Percentiles rank a stretch among this genome's conserved stretches.
Conservation (phyloP, 164 flowering plant species). For the Vitis riparia region DNA sequence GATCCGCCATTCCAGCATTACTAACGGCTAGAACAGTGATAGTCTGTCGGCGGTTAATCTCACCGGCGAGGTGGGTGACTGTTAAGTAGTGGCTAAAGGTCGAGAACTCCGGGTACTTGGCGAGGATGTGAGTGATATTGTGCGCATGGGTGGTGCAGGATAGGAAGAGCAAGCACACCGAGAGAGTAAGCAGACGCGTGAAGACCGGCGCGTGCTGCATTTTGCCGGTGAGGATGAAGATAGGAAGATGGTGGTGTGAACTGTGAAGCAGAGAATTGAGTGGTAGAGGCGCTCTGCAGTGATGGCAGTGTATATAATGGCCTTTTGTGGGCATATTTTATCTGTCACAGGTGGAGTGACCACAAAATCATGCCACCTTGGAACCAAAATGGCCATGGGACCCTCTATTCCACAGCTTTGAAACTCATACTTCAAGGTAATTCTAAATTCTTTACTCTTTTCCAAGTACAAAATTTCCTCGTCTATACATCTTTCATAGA, state of each 20-base stretch:
- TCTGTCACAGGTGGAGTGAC: not conserved
- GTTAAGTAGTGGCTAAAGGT: conserved; percentile 84
- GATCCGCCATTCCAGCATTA: conserved; percentile 66
- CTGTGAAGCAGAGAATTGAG: not conserved
- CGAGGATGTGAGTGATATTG: conserved; percentile 82
- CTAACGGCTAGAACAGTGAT: conserved; percentile 79
- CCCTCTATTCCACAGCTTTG: no score
- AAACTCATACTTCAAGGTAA: no score
- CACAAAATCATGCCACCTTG: not conserved
- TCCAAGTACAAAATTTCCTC: no score
- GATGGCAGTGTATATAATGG: not conserved
- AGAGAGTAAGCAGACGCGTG: conserved; percentile 13
- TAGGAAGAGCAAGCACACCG: conserved; percentile 11
- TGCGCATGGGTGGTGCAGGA: conserved; percentile 46
- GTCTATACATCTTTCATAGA: not conserved
- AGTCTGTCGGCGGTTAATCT: conserved; percentile 75
- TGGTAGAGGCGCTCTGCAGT: conserved; percentile 2
- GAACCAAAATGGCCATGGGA: no score
- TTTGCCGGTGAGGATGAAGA: no score
- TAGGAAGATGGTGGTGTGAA: not conserved
- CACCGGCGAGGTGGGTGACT: conserved; percentile 70
- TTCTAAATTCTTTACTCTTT: no score
- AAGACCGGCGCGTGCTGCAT: conserved; percentile 11
- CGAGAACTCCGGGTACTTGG: conserved; percentile 68
- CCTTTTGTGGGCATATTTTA: not conserved